Evolutionary conservation across 768 basidiomycete species (phyloP).

Genomic region (Fistulinella prunicolor): DNA sequence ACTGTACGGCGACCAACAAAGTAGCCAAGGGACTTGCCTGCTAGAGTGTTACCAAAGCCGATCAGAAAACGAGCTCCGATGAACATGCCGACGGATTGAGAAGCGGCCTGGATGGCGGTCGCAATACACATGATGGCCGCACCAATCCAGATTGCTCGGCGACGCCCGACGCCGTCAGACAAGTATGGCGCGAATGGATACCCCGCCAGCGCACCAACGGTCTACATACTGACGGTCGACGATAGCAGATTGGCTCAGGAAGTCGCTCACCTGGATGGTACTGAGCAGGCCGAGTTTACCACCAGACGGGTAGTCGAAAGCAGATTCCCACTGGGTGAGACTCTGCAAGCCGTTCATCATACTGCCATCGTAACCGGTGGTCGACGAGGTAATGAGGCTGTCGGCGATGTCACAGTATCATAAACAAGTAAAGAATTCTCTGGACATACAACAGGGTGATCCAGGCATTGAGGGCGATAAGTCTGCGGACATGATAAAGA

Average conservation of each 20-base stretch:
- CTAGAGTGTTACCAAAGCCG: slow-evolving; percentile 75
- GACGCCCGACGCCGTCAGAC: slow-evolving; percentile 70
- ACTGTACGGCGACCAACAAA: not conserved
- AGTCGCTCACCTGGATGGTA: slow-evolving; percentile 66
- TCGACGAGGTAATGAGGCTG: slow-evolving; percentile 73
- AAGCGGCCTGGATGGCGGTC: slow-evolving; percentile 64
- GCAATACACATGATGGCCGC: slow-evolving; percentile 69
- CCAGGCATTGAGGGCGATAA: slow-evolving; percentile 67
- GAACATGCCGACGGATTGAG: slow-evolving; percentile 73
- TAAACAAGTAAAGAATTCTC: not conserved
- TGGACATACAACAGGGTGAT: slow-evolving; percentile 56
- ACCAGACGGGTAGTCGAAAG: slow-evolving; percentile 59
- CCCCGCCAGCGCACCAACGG: slow-evolving; percentile 64
- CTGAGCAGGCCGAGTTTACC: slow-evolving; percentile 67
- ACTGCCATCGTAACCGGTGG: slow-evolving; percentile 73
- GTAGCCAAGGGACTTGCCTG: slow-evolving; percentile 35
- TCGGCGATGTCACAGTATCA: not conserved
- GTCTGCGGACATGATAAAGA: slow-evolving; percentile 30
- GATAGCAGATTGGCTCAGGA: not conserved
- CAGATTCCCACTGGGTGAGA: slow-evolving; percentile 57
- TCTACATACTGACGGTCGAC: slow-evolving; percentile 37
- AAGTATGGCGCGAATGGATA: slow-evolving; percentile 71
- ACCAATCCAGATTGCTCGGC: slow-evolving; percentile 62
- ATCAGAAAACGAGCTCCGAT: slow-evolving; percentile 78
- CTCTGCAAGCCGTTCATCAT: slow-evolving; percentile 82